phyloP scores from a whole-genome alignment of 495 filamentous ascomycete genomes.

The Talaromyces nanjingensis region DNA sequence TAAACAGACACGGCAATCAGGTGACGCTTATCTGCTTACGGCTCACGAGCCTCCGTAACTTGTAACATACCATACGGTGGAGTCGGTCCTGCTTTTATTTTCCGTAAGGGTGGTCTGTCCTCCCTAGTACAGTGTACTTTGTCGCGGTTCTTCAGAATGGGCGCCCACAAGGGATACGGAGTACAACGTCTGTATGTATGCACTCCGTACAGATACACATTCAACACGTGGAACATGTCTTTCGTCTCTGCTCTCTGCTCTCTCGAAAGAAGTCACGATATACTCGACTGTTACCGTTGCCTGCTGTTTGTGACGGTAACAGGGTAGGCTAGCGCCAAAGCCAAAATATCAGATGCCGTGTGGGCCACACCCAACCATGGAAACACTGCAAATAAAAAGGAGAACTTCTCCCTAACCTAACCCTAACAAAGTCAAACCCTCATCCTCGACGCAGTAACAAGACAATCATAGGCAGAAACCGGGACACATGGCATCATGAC shows the following conservation, averaged over 20 bases:
- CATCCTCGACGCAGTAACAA: not conserved
- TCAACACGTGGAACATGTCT: constrained; percentile 1
- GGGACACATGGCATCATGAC: not conserved
- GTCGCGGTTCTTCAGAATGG: not conserved
- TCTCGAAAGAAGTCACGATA: not conserved
- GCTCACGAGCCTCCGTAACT: constrained; percentile 1
- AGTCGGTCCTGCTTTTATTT: not conserved
- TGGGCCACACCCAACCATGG: not conserved
- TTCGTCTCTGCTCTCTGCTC: not conserved
- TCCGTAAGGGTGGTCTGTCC: not conserved
- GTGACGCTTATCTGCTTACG: not conserved
- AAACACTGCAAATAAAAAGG: not conserved
- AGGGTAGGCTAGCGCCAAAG: not conserved
- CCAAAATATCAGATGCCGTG: constrained; percentile 1
- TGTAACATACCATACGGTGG: not conserved
- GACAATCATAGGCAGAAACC: not conserved
- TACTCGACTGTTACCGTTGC: not conserved
- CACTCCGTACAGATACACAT: not conserved
- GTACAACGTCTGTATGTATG: not conserved
- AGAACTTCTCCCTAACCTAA: not conserved
- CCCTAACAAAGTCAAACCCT: not conserved
- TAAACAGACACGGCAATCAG: not conserved
- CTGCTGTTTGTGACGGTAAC: constrained; percentile 1
- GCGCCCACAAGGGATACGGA: not conserved
- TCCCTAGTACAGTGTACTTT: not conserved